phyloP scores from a whole-genome alignment of 139 green algal species.

The Chlorella vulgaris region DNA sequence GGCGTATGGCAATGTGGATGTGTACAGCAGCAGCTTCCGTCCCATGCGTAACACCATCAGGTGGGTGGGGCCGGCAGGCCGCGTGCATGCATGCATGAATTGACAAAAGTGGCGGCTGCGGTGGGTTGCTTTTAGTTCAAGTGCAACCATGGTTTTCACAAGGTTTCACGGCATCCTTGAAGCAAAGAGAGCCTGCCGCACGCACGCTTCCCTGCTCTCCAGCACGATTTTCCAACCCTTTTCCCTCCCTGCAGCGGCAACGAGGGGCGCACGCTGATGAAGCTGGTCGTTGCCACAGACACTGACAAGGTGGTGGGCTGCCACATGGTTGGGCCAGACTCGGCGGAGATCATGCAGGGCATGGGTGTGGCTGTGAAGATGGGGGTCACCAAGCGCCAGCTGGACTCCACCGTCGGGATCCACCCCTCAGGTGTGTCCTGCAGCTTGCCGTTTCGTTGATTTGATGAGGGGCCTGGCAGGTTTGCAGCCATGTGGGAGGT shows the following conservation, averaged over 20 bases:
- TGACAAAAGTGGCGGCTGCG: background rate
- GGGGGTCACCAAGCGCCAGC: conserved; percentile 89
- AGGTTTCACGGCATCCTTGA: too few relatives aligned
- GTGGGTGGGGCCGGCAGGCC: background rate
- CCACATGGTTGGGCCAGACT: conserved; percentile 94
- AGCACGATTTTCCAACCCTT: too few relatives aligned
- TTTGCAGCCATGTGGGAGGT: background rate
- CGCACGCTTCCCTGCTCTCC: too few relatives aligned
- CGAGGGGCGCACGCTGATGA: conserved; percentile 76
- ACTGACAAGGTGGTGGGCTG: conserved; percentile 84
- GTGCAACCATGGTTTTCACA: too few relatives aligned
- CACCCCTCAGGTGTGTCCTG: conserved; percentile 71
- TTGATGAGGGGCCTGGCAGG: background rate
- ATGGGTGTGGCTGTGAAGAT: conserved; percentile 95
- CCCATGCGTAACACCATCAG: conserved; percentile 93
- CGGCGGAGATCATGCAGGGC: conserved; percentile 97
- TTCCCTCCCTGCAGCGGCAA: conserved; percentile 65
- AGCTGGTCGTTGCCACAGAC: conserved; percentile 79
- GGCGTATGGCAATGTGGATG: conserved; percentile 78
- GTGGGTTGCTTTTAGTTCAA: too few relatives aligned
- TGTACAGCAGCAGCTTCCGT: conserved; percentile 91
- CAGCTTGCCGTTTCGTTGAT: background rate
- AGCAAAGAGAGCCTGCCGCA: too few relatives aligned
- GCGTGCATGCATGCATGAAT: too few relatives aligned
- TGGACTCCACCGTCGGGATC: conserved; percentile 95